Evolutionary conservation across 139 green algal species (phyloP).

Genomic region (Chlorella sorokiniana): DNA sequence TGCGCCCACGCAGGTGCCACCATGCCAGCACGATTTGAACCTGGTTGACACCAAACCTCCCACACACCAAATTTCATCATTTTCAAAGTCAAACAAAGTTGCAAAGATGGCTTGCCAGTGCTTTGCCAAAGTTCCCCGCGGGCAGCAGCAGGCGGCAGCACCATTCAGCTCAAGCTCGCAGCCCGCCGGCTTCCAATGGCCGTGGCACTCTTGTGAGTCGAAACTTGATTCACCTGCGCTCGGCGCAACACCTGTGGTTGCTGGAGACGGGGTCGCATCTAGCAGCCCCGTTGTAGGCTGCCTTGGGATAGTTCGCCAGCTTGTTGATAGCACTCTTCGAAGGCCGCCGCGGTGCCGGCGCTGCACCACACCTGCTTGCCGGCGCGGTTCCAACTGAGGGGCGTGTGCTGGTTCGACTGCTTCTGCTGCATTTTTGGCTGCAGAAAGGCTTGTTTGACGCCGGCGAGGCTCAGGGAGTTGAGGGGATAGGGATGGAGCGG

Average conservation of each 20-base stretch:
- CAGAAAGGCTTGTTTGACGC: neutral
- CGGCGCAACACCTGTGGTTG: slow-evolving; percentile 58
- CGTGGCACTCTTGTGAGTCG: too few relatives aligned
- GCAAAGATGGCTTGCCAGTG: too few relatives aligned
- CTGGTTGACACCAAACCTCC: too few relatives aligned
- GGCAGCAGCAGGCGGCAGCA: too few relatives aligned
- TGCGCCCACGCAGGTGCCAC: too few relatives aligned
- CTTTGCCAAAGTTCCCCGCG: too few relatives aligned
- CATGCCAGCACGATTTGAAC: too few relatives aligned
- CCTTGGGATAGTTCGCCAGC: slow-evolving; percentile 10
- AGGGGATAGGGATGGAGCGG: too few relatives aligned
- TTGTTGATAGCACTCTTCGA: slow-evolving; percentile 27
- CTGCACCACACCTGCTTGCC: slow-evolving; percentile 23
- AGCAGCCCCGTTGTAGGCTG: slow-evolving; percentile 3
- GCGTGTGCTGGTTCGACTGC: neutral
- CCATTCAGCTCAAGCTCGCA: too few relatives aligned
- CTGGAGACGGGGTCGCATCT: slow-evolving; percentile 19
- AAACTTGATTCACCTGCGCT: slow-evolving; percentile 54
- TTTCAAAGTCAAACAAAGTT: too few relatives aligned
- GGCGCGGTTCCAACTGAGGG: neutral
- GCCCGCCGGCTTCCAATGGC: too few relatives aligned
- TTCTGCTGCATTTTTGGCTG: neutral
- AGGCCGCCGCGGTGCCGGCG: neutral
- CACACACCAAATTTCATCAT: too few relatives aligned
- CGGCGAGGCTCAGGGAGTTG: neutral